Conservation (phyloP, 139 green algal genomes). For the Zygnema circumcarinatum region DNA sequence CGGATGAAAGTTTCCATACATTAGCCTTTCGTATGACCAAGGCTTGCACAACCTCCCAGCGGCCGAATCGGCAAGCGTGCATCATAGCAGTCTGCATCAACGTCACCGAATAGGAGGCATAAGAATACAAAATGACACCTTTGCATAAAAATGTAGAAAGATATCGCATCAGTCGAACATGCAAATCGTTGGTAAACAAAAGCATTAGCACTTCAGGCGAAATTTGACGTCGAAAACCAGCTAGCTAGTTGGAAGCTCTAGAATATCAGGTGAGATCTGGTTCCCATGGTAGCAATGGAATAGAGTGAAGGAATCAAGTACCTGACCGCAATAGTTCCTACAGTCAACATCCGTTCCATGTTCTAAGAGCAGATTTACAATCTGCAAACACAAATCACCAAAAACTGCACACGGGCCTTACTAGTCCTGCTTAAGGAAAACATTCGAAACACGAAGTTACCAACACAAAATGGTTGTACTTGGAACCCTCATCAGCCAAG, state of each 20-base stretch:
- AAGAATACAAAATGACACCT: not conserved
- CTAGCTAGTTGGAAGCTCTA: not conserved
- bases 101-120: not conserved
- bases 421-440: not conserved
- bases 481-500: not conserved
- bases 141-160: not conserved
- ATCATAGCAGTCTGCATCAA: conserved; percentile 39
- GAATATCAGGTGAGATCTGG: too few relatives aligned
- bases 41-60: conserved; percentile 9
- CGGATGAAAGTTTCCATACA: not conserved
- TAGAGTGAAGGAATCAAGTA: not conserved
- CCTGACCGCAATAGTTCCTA: conserved; percentile 21
- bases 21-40: not conserved
- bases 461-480: not conserved
- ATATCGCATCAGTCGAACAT: not conserved
- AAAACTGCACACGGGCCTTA: not conserved
- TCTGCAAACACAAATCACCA: conserved; percentile 22
- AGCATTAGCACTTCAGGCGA: not conserved
- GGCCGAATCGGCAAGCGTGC: conserved; percentile 22
- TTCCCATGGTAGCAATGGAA: too few relatives aligned
- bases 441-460: too few relatives aligned
- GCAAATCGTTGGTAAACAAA: not conserved
- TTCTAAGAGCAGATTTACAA: conserved; percentile 8
- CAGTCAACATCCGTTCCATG: conserved; percentile 8
- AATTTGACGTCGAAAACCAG: not conserved